phyloP scores from a whole-genome alignment of 1,284 basidiomycete species.

The Microbotryum intermedium region DNA sequence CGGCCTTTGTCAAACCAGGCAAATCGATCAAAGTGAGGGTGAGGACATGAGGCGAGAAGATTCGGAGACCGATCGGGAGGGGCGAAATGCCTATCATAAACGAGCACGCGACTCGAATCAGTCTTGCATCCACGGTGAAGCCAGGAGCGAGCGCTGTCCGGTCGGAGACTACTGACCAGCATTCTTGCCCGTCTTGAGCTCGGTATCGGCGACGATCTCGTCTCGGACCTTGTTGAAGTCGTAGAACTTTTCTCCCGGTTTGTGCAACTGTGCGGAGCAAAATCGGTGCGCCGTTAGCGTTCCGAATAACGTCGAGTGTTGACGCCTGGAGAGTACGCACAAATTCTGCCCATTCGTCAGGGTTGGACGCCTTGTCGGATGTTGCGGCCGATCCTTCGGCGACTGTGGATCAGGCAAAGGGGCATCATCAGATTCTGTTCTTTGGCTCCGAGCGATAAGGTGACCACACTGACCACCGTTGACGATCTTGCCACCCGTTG shows the following conservation, averaged over 20 bases:
- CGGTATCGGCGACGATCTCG: slow-evolving; percentile 93
- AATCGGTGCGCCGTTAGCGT: background rate
- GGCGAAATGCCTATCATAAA: slow-evolving; percentile 75
- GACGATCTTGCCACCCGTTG: slow-evolving; percentile 11
- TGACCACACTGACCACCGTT: no score
- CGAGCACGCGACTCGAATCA: background rate
- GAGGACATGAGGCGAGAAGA: slow-evolving; percentile 92
- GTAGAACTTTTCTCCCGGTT: slow-evolving; percentile 92
- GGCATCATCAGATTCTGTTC: background rate
- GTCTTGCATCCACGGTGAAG: background rate
- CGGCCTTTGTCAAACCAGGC: slow-evolving; percentile 81
- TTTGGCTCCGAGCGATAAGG: no score
- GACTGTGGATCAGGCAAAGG: slow-evolving; percentile 4
- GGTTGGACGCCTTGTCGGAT: slow-evolving; percentile 56
- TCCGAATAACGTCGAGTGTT: background rate
- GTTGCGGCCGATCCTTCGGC: slow-evolving; percentile 21
- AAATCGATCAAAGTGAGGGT: slow-evolving; percentile 95
- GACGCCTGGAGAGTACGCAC: slow-evolving; percentile 40
- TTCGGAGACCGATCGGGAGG: slow-evolving; percentile 89
- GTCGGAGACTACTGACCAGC: slow-evolving; percentile 50
- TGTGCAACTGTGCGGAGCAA: slow-evolving; percentile 35
- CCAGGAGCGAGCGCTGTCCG: no score
- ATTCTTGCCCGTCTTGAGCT: slow-evolving; percentile 95
- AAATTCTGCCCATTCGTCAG: slow-evolving; percentile 98
- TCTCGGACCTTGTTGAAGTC: slow-evolving; percentile 95